These are phyloP conservation scores for Boletus pseudopeckii DNA, from an alignment of 768 basidiomycete species.

Conservation along the genomic window DNA sequence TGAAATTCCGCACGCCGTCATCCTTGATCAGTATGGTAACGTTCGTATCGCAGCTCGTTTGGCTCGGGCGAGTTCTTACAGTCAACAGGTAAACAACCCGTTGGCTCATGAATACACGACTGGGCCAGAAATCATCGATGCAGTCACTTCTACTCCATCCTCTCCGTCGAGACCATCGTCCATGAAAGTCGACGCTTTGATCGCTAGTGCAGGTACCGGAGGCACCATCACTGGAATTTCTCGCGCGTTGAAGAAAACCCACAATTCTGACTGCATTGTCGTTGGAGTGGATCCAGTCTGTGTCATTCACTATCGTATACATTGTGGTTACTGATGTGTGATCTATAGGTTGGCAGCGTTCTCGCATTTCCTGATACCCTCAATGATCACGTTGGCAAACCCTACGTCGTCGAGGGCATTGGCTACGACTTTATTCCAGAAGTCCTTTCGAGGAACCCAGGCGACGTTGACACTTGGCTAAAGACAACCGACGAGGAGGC, in stretches of 20 bases:
- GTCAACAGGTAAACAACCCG: slow-evolving; percentile 69
- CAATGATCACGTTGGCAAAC: slow-evolving; percentile 47
- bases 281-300: slow-evolving; percentile 91
- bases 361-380: slow-evolving; percentile 69
- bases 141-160: slow-evolving; percentile 63
- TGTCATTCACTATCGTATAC: neutral
- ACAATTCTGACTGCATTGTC: slow-evolving; percentile 69
- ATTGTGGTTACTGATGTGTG: slow-evolving; percentile 6
- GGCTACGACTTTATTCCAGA: slow-evolving; percentile 93
- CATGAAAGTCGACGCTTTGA: slow-evolving; percentile 72
- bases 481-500: slow-evolving; percentile 83
- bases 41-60: slow-evolving; percentile 36
- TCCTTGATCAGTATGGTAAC: slow-evolving; percentile 89
- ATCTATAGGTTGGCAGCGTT: slow-evolving; percentile 76
- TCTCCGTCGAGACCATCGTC: slow-evolving; percentile 57
- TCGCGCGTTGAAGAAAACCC: slow-evolving; percentile 71
- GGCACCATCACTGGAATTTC: slow-evolving; percentile 91
- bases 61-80: neutral
- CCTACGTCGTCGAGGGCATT: slow-evolving; percentile 92
- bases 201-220: slow-evolving; percentile 91
- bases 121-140: slow-evolving; percentile 87
- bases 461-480: slow-evolving; percentile 72
- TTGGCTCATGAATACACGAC: slow-evolving; percentile 89
- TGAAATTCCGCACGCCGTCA: slow-evolving; percentile 80
- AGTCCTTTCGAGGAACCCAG: slow-evolving; percentile 65